phyloP scores from a whole-genome alignment of 2,329 filamentous ascomycete genomes.

The Cercospora brassicicola region DNA sequence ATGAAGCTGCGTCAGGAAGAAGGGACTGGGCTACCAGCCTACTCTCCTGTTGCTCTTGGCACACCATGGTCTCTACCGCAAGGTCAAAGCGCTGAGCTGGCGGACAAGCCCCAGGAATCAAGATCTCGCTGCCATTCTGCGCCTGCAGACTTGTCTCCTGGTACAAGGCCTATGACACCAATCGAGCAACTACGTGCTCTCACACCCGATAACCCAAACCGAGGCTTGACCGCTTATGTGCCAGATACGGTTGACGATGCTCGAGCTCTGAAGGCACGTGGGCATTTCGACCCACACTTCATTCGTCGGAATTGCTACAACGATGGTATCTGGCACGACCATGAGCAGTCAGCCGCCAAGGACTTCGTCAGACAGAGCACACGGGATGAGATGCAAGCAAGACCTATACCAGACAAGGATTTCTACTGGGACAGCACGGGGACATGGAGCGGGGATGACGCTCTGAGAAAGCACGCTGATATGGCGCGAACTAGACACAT shows the following conservation, averaged over 20 bases:
- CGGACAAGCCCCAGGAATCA: neutral
- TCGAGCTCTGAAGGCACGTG: conserved; percentile 5
- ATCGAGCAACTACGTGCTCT: conserved; percentile 1
- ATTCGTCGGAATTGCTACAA: neutral
- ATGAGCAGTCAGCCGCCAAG: neutral
- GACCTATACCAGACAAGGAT: conserved; percentile 1
- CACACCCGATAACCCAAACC: conserved; percentile 2
- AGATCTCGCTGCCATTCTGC: neutral
- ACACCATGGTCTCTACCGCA: neutral
- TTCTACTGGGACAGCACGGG: conserved; percentile 10
- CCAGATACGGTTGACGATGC: neutral
- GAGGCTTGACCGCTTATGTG: conserved; percentile 11
- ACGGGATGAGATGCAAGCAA: neutral
- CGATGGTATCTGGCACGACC: conserved; percentile 2
- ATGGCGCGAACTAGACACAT: neutral
- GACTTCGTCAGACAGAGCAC: neutral
- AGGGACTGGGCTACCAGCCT: neutral
- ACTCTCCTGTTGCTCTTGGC: neutral
- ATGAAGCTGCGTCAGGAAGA: neutral
- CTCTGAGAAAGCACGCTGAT: conserved; percentile 5
- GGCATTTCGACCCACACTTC: neutral
- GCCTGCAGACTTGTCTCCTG: neutral
- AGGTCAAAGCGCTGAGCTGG: neutral
- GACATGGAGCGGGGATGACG: conserved; percentile 3
- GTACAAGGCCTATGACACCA: neutral